These are phyloP conservation scores for Opeltia flavorubescens DNA, from an alignment of 495 filamentous ascomycete species.

Conservation along the genomic window DNA sequence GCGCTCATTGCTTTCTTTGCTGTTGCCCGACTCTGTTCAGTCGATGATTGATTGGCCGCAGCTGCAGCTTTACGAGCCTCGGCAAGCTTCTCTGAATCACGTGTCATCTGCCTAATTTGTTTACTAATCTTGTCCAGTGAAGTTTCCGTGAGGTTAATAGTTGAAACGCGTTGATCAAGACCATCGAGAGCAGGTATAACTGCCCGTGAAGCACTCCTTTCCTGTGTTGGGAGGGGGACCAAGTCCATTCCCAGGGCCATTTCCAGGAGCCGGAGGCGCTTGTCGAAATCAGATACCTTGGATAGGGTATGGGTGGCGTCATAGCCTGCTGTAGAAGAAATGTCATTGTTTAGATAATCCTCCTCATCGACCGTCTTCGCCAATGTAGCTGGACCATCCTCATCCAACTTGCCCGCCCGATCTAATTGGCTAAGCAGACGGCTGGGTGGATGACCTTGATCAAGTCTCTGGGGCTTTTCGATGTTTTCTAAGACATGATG, in stretches of 20 bases:
- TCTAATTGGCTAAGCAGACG: slow-evolving; percentile 17
- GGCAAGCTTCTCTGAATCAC: slow-evolving; percentile 67
- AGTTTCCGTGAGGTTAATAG: slow-evolving; percentile 46
- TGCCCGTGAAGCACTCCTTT: slow-evolving; percentile 41
- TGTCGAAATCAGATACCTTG: slow-evolving; percentile 78
- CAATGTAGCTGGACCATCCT: slow-evolving; percentile 10
- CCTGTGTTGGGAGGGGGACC: slow-evolving; percentile 44
- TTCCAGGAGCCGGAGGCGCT: slow-evolving; percentile 64
- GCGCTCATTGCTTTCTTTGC: neutral
- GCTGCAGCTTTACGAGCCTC: slow-evolving; percentile 61
- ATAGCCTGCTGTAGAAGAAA: slow-evolving; percentile 41
- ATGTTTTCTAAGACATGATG: slow-evolving; percentile 48
- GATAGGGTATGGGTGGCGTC: slow-evolving; percentile 52
- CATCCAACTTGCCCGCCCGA: slow-evolving; percentile 12
- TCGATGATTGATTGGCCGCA: slow-evolving; percentile 43
- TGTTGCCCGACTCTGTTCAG: slow-evolving; percentile 8
- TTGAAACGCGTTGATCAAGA: slow-evolving; percentile 57
- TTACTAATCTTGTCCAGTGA: slow-evolving; percentile 20
- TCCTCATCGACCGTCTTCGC: slow-evolving; percentile 6
- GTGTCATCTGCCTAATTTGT: slow-evolving; percentile 25
- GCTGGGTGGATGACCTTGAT: slow-evolving; percentile 17
- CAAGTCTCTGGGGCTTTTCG: slow-evolving; percentile 27
- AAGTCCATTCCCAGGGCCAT: slow-evolving; percentile 64
- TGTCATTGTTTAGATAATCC: slow-evolving; percentile 9
- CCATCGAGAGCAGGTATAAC: slow-evolving; percentile 68